Percentiles rank a stretch among this genome's conserved stretches.
Evolutionary conservation across 2,329 filamentous ascomycete genomes (phyloP).

Genomic region (Aspergillus fischeri): DNA sequence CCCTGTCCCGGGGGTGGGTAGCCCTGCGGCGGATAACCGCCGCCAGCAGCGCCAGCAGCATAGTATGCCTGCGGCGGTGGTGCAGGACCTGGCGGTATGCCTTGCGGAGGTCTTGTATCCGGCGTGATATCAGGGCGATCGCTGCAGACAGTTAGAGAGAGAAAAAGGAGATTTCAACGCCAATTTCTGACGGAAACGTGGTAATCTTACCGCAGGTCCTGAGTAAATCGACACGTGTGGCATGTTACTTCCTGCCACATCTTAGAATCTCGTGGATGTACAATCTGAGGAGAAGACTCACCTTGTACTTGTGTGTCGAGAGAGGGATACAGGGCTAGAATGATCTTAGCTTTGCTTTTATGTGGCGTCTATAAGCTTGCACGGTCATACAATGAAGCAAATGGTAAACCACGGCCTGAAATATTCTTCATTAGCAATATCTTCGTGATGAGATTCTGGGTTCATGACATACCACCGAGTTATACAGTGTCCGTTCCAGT

Average conservation of each 20-base stretch:
- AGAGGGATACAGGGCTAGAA: constrained; percentile 37
- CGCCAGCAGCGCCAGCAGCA: neutral
- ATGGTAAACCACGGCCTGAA: constrained; percentile 43
- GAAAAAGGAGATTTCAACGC: neutral
- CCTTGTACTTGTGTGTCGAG: constrained; percentile 37
- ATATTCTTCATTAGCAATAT: neutral
- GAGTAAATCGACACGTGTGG: constrained; percentile 35
- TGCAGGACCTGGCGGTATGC: constrained; percentile 22
- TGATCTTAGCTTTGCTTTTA: neutral
- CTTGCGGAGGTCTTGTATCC: constrained; percentile 30
- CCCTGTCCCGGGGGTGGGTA: constrained; percentile 15
- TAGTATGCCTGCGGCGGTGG: constrained; percentile 22
- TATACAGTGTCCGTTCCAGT: constrained; percentile 43
- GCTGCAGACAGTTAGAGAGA: constrained; percentile 15
- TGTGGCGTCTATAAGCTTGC: neutral
- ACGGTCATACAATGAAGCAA: constrained; percentile 38
- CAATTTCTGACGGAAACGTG: neutral
- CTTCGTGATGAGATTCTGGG: neutral
- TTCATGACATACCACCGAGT: constrained; percentile 37
- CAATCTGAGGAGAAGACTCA: constrained; percentile 6
- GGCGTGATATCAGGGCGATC: constrained; percentile 38
- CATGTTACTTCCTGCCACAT: constrained; percentile 34
- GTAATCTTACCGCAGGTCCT: constrained; percentile 31
- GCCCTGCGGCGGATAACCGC: constrained; percentile 7
- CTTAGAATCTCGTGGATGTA: constrained; percentile 9